Percentiles rank a stretch among this genome's conserved stretches.
Conservation (phyloP, 2,329 filamentous ascomycete genomes). For the Metarhizium album region DNA sequence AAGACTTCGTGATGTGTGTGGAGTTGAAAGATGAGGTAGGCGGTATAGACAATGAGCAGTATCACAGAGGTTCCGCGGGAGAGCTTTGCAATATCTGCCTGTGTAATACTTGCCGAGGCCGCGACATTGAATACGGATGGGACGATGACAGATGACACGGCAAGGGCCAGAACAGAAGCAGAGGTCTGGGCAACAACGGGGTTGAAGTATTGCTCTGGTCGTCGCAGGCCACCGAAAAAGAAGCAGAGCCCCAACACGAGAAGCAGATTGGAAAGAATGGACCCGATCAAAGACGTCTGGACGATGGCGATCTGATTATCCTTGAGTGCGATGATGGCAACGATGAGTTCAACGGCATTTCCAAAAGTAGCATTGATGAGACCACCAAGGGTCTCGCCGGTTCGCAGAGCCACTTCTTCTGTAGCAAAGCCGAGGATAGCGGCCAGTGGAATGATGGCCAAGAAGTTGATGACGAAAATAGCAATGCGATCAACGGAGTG, state of each 20-base stretch:
- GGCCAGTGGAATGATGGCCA: constrained; percentile 84
- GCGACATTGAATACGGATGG: constrained; percentile 70
- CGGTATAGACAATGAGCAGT: constrained; percentile 70
- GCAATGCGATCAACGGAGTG: constrained; percentile 42
- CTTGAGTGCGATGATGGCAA: constrained; percentile 71
- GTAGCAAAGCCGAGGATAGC: constrained; percentile 81
- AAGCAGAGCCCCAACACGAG: constrained; percentile 88
- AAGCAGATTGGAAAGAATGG: constrained; percentile 82
- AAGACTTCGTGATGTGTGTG: constrained; percentile 76
- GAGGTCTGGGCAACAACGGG: constrained; percentile 85
- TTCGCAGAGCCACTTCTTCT: constrained; percentile 74
- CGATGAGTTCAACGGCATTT: constrained; percentile 84
- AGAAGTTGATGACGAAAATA: constrained; percentile 83
- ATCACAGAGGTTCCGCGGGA: constrained; percentile 71
- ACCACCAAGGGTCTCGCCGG: constrained; percentile 78
- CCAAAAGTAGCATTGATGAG: constrained; percentile 87
- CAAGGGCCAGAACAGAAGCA: constrained; percentile 66
- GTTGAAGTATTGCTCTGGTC: constrained; percentile 82
- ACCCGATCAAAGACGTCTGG: constrained; percentile 84
- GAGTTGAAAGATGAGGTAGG: constrained; percentile 84
- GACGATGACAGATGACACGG: constrained; percentile 74
- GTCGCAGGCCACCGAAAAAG: constrained; percentile 73
- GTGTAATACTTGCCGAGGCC: constrained; percentile 24
- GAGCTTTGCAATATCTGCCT: constrained; percentile 44
- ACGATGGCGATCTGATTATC: constrained; percentile 73